Evolutionary conservation across 2,329 filamentous ascomycete species (phyloP), one percentile per base, ranked within the genome.

Genomic region (Colletotrichum sojae): DNA sequence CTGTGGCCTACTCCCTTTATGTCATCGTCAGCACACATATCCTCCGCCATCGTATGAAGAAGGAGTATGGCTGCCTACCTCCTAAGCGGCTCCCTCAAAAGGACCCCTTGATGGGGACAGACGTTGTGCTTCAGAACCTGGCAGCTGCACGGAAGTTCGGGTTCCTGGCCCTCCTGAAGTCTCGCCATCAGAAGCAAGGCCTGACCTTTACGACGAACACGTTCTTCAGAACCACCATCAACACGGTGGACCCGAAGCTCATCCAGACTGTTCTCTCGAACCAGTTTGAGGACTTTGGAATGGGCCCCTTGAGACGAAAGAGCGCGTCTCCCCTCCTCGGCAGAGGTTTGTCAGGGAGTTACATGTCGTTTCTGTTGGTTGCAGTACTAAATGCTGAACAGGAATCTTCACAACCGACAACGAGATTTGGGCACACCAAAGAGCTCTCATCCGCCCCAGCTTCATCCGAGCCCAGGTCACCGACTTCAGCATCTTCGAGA

Each of bases 221-320:
- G 18, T 60, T 45, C 48, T 36, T 65, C 5, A 25, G 63, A 20
- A 65, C 63, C 3, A 65, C 63, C 15, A 65, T 65, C n/a, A 65
- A 65, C 48, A 65, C 82, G 2, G 76, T 79, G 45, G 86, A 89
- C 22, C 79, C 82, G 2, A 82, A 82, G 13, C 89, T 89, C 69
- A 79, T 90, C 56, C 86, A 88, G 71, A 82, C 86, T 2, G 80
- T 89, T 3, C 80, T 90, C 2, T 83, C 86, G 0, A 81, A 82
- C 1, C 83, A 84, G 25, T 89, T 87, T 67, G 75, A 81, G 4
- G 85, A 89, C 65, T 90, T 84, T 71, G 75, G 77, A 45, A 81
- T 81, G 53, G 83, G 78, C 5, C 74, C 74, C 39, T n/a, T 65
- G 83, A 77, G 4, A 78, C 78, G 31, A 79, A 85, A 66, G 67